These are phyloP conservation scores for Crassisporium funariophilum DNA, from an alignment of 768 basidiomycete species.

Conservation along the genomic window DNA sequence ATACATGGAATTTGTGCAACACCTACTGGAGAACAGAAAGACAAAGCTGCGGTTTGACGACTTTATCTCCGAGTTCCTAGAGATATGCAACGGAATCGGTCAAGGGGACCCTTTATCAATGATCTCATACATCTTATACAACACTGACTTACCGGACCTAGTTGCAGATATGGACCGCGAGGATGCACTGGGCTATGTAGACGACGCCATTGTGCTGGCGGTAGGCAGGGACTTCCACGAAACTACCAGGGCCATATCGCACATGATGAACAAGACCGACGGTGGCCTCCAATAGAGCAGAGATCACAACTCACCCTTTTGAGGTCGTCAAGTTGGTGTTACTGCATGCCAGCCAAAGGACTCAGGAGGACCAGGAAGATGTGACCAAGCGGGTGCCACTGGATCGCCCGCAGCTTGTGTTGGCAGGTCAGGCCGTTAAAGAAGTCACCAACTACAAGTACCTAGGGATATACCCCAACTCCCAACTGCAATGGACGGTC, in stretches of 20 bases:
- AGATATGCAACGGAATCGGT: slow-evolving; percentile 20
- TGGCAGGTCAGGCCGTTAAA: slow-evolving; percentile 1
- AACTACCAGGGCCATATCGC: background rate
- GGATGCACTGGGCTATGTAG: slow-evolving; percentile 27
- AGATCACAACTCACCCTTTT: slow-evolving; percentile 12
- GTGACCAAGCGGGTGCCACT: background rate
- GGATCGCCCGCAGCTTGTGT: background rate
- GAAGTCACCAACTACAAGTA: slow-evolving; percentile 11
- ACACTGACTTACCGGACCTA: slow-evolving; percentile 19
- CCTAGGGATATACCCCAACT: slow-evolving; percentile 10
- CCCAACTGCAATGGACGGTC: slow-evolving; percentile 6
- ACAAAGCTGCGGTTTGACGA: slow-evolving; percentile 22
- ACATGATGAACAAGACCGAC: background rate
- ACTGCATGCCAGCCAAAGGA: slow-evolving; percentile 1
- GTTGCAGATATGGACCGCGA: slow-evolving; percentile 5
- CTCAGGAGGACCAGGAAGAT: background rate
- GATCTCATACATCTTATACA: slow-evolving; percentile 29
- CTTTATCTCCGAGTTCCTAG: slow-evolving; percentile 14
- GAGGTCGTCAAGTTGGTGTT: slow-evolving; percentile 7
- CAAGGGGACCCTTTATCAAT: slow-evolving; percentile 27
- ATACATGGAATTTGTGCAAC: slow-evolving; percentile 20
- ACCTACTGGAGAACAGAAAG: slow-evolving; percentile 17
- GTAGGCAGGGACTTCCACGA: background rate
- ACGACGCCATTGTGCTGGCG: slow-evolving; percentile 20
- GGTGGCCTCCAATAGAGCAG: slow-evolving; percentile 5